Evolutionary conservation across 2,329 filamentous ascomycete species (phyloP).

Genomic region (Madurella mycetomatis): DNA sequence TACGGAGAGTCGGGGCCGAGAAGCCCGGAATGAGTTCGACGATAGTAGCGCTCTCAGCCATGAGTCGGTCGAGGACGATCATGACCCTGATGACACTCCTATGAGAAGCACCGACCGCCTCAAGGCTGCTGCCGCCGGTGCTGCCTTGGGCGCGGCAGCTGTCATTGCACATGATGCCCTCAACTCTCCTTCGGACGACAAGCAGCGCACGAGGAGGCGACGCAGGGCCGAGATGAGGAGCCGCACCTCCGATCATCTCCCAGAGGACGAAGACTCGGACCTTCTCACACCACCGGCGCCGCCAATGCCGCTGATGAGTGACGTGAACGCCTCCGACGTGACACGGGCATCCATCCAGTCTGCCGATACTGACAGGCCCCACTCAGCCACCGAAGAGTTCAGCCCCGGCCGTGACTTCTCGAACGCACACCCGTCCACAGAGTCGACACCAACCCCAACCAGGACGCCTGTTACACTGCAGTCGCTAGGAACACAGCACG

Average conservation of each 20-base stretch:
- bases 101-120: conserved; percentile 41
- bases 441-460: conserved; percentile 60
- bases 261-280: conserved; percentile 48
- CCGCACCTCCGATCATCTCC: conserved; percentile 40
- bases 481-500: conserved; percentile 63
- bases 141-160: conserved; percentile 36
- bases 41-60: conserved; percentile 46
- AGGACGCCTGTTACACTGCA: conserved; percentile 50
- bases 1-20: conserved; percentile 46
- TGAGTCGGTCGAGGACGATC: conserved; percentile 42
- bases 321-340: conserved; percentile 78
- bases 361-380: conserved; percentile 69
- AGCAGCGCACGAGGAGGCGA: conserved; percentile 49
- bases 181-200: conserved; percentile 44
- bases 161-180: conserved; percentile 30
- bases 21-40: conserved; percentile 52
- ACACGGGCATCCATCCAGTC: conserved; percentile 85
- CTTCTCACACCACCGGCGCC: conserved; percentile 60
- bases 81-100: conserved; percentile 43
- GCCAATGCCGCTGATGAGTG: conserved; percentile 84
- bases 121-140: conserved; percentile 43
- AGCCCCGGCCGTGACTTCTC: conserved; percentile 61
- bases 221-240: conserved; percentile 50
- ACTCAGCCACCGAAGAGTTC: conserved; percentile 61
- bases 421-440: conserved; percentile 56